A percentile compares a stretch with the other conserved stretches of the same genome.
Evolutionary conservation across 495 filamentous ascomycete species (phyloP).

Genomic region (Penicillium lividum): DNA sequence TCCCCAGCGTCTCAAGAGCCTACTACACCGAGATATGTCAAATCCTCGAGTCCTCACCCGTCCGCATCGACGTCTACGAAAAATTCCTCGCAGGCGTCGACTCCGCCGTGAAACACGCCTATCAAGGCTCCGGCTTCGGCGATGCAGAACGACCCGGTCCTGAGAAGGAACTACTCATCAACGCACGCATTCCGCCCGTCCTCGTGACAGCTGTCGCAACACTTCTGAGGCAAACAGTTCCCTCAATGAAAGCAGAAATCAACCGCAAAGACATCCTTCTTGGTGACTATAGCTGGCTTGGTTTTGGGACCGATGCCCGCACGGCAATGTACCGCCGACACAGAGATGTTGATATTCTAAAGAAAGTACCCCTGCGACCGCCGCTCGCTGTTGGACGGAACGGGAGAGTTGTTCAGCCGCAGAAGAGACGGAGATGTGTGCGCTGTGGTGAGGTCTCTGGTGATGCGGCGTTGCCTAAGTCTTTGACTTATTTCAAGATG

Average conservation of each 20-base stretch:
- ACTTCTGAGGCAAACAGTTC: slow-evolving; percentile 44
- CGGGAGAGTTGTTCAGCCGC: slow-evolving; percentile 11
- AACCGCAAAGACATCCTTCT: slow-evolving; percentile 51
- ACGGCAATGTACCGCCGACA: slow-evolving; percentile 39
- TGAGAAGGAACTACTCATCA: slow-evolving; percentile 51
- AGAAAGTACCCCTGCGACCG: slow-evolving; percentile 39
- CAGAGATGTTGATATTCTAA: slow-evolving; percentile 47
- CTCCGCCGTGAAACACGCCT: slow-evolving; percentile 46
- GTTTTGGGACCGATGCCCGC: slow-evolving; percentile 42
- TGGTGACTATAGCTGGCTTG: slow-evolving; percentile 52
- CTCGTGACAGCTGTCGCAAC: slow-evolving; percentile 44
- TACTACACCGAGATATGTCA: slow-evolving; percentile 47
- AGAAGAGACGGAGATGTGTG: slow-evolving; percentile 38
- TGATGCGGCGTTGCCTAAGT: slow-evolving; percentile 35
- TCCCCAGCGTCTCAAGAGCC: slow-evolving; percentile 38
- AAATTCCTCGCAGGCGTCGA: slow-evolving; percentile 51
- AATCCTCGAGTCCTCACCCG: slow-evolving; percentile 41
- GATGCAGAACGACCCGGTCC: slow-evolving; percentile 48
- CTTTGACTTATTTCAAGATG: slow-evolving; percentile 42
- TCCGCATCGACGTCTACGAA: slow-evolving; percentile 50
- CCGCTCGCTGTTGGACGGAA: slow-evolving; percentile 12
- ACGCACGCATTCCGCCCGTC: slow-evolving; percentile 45
- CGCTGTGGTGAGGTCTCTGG: slow-evolving; percentile 47
- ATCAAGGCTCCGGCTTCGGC: slow-evolving; percentile 46
- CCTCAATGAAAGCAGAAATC: slow-evolving; percentile 42